Evolutionary conservation across 345 rosid genomes (phyloP).

Genomic region (Eucalyptus regnans): DNA sequence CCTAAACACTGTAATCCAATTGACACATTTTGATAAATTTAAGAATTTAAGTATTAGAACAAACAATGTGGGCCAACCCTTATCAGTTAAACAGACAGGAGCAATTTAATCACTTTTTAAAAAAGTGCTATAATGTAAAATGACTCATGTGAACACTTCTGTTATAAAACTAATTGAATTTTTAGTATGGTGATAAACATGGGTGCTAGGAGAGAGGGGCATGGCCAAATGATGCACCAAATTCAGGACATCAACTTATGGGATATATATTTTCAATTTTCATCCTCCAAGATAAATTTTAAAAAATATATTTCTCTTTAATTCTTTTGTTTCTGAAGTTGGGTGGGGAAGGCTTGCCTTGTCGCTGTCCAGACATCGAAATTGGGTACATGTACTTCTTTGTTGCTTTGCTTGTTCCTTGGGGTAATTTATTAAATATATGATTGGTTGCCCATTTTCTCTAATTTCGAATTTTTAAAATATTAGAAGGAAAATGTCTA

Average conservation of each 20-base stretch:
- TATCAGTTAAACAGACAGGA: neutral
- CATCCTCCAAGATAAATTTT: neutral
- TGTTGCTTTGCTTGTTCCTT: neutral
- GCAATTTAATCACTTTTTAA: neutral
- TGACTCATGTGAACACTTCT: neutral
- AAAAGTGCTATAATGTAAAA: neutral
- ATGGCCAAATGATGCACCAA: neutral
- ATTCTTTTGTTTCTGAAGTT: neutral
- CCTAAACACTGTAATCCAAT: neutral
- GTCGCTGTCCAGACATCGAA: neutral
- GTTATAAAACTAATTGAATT: neutral
- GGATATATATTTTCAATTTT: neutral
- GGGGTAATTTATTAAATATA: neutral
- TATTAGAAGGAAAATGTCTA: neutral
- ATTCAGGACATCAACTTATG: neutral
- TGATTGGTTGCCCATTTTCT: neutral
- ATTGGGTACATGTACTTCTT: neutral
- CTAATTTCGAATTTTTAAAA: neutral
- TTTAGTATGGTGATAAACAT: neutral
- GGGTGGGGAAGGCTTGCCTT: neutral
- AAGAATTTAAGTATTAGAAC: neutral
- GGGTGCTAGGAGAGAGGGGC: neutral
- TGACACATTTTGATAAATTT: neutral
- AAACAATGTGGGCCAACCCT: neutral
- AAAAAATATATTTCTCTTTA: neutral